A percentile compares a stretch with the other conserved stretches of the same genome.
Conservation (phyloP, 495 filamentous ascomycete genomes). For the Mytilinidion resinicola region DNA sequence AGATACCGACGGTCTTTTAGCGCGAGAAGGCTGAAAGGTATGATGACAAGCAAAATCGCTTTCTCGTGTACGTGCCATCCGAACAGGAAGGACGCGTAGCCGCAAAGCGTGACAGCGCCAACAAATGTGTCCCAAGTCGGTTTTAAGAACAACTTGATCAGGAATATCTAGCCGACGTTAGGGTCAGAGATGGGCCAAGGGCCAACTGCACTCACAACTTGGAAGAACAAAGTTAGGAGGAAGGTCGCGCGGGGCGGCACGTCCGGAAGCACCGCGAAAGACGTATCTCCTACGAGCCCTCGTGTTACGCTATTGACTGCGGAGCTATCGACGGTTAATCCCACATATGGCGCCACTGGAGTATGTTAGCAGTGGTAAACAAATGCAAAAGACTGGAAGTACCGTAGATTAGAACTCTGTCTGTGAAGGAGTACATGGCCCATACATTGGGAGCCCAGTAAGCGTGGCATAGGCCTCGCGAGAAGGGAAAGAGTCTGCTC, state of each 20-base stretch:
- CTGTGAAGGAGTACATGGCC: conserved; percentile 91
- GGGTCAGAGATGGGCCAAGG: neutral
- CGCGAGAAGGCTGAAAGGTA: conserved; percentile 91
- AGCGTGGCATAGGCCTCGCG: conserved; percentile 85
- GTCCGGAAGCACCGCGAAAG: conserved; percentile 88
- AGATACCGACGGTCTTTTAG: conserved; percentile 88
- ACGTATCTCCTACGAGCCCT: conserved; percentile 88
- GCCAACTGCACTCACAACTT: conserved; percentile 50
- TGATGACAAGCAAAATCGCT: conserved; percentile 86
- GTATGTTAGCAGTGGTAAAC: neutral
- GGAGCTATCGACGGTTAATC: conserved; percentile 60
- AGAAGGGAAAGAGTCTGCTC: conserved; percentile 86
- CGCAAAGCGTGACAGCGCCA: conserved; percentile 86
- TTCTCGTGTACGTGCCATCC: conserved; percentile 99
- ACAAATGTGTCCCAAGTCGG: conserved; percentile 86
- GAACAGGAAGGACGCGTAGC: conserved; percentile 93
- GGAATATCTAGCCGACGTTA: conserved; percentile 49
- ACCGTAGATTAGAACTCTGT: conserved; percentile 76
- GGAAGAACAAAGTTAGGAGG: conserved; percentile 72
- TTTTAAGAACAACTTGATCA: conserved; percentile 72
- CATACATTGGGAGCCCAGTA: conserved; percentile 98
- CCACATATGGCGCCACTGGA: conserved; percentile 67
- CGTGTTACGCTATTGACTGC: conserved; percentile 85
- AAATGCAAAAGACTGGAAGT: conserved; percentile 29
- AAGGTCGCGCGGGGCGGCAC: conserved; percentile 77